Evolutionary conservation across 306 rosid species (phyloP).

Genomic region (Abrus pulchellus): DNA sequence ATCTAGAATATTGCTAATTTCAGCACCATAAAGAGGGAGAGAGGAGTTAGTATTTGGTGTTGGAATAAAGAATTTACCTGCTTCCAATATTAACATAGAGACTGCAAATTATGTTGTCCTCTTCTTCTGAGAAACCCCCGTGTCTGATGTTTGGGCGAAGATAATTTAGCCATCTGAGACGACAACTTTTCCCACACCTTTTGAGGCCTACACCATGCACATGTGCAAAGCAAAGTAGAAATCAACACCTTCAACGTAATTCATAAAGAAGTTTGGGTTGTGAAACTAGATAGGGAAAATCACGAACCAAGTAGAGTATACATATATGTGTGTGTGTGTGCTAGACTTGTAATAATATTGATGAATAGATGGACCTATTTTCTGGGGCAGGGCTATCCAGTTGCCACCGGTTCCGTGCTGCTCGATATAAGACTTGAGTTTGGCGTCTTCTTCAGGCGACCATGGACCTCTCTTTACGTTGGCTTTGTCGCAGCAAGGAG

Average conservation of each 20-base stretch:
- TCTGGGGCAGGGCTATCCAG: conserved; percentile 84
- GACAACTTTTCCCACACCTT: conserved; percentile 65
- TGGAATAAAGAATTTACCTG: conserved; percentile 59
- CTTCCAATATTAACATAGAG: conserved; percentile 87
- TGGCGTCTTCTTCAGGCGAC: conserved; percentile 49
- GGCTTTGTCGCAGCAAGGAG: conserved; percentile 97
- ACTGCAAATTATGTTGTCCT: conserved; percentile 89
- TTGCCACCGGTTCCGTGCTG: conserved; percentile 37
- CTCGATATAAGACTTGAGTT: conserved; percentile 44
- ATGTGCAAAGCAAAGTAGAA: not conserved
- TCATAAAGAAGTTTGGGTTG: not conserved
- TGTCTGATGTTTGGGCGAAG: conserved; percentile 88
- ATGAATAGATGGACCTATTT: conserved; percentile 58
- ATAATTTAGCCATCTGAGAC: conserved; percentile 49
- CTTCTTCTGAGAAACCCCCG: conserved; percentile 86
- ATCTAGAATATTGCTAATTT: not conserved
- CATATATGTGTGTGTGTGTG: no score
- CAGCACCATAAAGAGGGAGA: not conserved
- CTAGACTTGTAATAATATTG: not conserved
- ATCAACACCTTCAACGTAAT: conserved; percentile 1
- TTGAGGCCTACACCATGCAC: conserved; percentile 62
- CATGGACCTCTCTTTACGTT: conserved; percentile 56
- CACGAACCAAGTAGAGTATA: not conserved
- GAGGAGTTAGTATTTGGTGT: not conserved
- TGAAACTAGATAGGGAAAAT: not conserved